phyloP scores from a whole-genome alignment of 495 filamentous ascomycete species.

The Podospora pseudocomata region DNA sequence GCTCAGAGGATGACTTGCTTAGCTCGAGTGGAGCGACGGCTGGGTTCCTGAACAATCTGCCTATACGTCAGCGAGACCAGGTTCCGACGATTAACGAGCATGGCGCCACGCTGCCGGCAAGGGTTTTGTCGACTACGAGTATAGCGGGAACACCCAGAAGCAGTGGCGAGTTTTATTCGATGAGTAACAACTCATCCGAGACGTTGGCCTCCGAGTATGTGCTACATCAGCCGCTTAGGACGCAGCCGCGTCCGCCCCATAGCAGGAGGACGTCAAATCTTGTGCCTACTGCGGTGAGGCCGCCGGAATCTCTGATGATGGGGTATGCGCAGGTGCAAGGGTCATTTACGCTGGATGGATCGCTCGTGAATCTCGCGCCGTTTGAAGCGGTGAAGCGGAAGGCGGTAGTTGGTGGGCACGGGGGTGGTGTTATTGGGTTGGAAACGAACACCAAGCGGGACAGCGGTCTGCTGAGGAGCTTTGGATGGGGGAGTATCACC shows the following conservation, averaged over 20 bases:
- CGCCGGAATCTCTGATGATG: slow-evolving; percentile 86
- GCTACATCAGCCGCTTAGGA: slow-evolving; percentile 52
- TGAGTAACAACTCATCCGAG: slow-evolving; percentile 90
- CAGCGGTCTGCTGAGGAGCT: slow-evolving; percentile 74
- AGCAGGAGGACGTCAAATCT: slow-evolving; percentile 60
- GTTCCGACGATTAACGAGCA: slow-evolving; percentile 52
- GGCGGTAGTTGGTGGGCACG: slow-evolving; percentile 82
- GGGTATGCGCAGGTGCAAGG: slow-evolving; percentile 95
- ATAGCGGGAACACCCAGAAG: slow-evolving; percentile 69
- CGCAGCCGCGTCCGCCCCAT: slow-evolving; percentile 51
- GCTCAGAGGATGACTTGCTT: slow-evolving; percentile 28
- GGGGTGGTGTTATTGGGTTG: slow-evolving; percentile 75
- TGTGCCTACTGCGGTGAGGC: slow-evolving; percentile 43
- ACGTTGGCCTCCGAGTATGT: slow-evolving; percentile 90
- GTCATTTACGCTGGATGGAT: slow-evolving; percentile 86
- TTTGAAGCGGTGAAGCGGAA: slow-evolving; percentile 97
- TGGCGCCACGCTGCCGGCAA: slow-evolving; percentile 55
- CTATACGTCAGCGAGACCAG: slow-evolving; percentile 35
- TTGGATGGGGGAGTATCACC: slow-evolving; percentile 86
- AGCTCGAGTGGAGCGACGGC: slow-evolving; percentile 36
- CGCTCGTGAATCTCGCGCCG: slow-evolving; percentile 78
- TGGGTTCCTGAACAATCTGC: slow-evolving; percentile 30
- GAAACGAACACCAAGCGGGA: slow-evolving; percentile 68
- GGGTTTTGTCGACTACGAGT: slow-evolving; percentile 71
- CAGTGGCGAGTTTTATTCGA: slow-evolving; percentile 90